These are phyloP conservation scores for Panicum hallii DNA, from an alignment of 202 grass and related monocot species.

Conservation along the genomic window DNA sequence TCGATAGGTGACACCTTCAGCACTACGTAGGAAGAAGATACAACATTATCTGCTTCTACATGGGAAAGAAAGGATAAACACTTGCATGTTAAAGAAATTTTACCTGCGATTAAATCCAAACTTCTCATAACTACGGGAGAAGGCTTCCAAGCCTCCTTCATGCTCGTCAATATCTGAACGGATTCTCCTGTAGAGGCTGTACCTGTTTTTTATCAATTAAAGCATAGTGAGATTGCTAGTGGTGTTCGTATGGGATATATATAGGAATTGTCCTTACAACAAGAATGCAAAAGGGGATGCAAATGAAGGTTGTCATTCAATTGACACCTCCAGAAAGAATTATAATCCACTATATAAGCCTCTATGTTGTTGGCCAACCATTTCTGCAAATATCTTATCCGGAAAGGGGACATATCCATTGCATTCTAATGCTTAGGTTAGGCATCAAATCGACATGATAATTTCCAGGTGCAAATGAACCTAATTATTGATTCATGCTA, in stretches of 20 bases:
- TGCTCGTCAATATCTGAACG: constrained; percentile 76
- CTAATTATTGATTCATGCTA: not conserved
- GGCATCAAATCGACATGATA: not conserved
- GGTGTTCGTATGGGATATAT: not conserved
- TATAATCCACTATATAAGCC: not conserved
- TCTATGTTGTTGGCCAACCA: constrained; percentile 30
- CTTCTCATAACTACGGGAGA: constrained; percentile 95
- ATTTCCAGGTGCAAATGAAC: not conserved
- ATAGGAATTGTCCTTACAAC: not conserved
- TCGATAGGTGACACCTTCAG: constrained; percentile 86
- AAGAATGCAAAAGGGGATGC: not conserved
- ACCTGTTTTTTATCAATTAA: constrained; percentile 69
- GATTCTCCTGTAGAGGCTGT: constrained; percentile 80
- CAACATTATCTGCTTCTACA: constrained; percentile 31
- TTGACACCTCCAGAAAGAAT: not conserved
- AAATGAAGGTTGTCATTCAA: not conserved
- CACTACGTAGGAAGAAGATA: constrained; percentile 48
- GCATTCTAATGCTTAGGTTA: not conserved
- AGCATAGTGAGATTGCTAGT: constrained; percentile 25
- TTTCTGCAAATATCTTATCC: not conserved
- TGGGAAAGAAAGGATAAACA: constrained; percentile 1
- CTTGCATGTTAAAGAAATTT: constrained; percentile 11
- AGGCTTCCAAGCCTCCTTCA: constrained; percentile 91
- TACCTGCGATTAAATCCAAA: constrained; percentile 89
- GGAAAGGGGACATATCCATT: not conserved